Evolutionary conservation across 305 asterid species (phyloP).

Genomic region (Solanum hybrid): DNA sequence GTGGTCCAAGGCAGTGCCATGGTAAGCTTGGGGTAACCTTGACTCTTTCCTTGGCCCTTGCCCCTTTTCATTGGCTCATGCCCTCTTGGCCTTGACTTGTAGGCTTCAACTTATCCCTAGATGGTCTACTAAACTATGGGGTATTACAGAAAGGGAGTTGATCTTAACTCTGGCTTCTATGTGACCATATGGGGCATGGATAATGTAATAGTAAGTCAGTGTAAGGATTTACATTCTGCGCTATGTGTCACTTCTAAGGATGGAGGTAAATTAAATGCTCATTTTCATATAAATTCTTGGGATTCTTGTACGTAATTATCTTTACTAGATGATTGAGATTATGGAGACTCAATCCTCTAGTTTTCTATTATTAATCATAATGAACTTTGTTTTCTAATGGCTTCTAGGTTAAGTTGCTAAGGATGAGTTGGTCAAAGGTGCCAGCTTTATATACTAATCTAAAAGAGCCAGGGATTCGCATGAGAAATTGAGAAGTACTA

Average conservation of each 20-base stretch:
- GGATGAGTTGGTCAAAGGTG: neutral
- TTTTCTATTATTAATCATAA: neutral
- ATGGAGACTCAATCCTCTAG: neutral
- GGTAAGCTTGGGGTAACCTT: neutral
- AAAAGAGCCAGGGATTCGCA: neutral
- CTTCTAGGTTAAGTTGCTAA: neutral
- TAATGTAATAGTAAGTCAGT: neutral
- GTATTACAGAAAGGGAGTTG: neutral
- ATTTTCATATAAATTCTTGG: too few species aligned
- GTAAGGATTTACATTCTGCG: neutral
- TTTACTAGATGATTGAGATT: neutral
- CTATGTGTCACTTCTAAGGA: neutral
- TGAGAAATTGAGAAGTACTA: neutral
- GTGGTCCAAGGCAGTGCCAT: too few species aligned
- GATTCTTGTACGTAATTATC: too few species aligned
- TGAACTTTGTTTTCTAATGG: neutral
- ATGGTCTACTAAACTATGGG: neutral
- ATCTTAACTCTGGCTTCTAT: neutral
- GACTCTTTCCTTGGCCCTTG: neutral
- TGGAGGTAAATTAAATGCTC: neutral
- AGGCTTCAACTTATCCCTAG: too few species aligned
- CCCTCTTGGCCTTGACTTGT: neutral
- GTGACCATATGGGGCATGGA: neutral
- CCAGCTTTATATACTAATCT: neutral
- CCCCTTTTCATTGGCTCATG: neutral